phyloP scores from a whole-genome alignment of 768 basidiomycete genomes.

The Leccinum pellstonianum region DNA sequence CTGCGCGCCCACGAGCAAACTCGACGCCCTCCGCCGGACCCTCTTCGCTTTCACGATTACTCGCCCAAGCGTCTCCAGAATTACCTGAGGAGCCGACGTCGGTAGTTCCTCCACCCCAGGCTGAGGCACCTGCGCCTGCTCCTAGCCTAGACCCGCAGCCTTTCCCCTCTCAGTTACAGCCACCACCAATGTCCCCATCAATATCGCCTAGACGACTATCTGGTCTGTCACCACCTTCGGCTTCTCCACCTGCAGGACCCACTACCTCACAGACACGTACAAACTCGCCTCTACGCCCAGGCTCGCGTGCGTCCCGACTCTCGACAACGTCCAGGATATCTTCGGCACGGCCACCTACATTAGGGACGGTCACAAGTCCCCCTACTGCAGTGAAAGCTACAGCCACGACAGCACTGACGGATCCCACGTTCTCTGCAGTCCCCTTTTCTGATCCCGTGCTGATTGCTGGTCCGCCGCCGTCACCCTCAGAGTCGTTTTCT shows the following conservation, averaged over 20 bases:
- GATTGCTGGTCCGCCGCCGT: conserved; percentile 48
- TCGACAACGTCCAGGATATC: conserved; percentile 73
- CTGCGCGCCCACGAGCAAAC: conserved; percentile 58
- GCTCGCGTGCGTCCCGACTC: conserved; percentile 67
- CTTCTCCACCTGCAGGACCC: conserved; percentile 35
- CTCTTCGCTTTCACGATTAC: conserved; percentile 74
- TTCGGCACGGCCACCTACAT: conserved; percentile 55
- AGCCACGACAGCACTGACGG: conserved; percentile 67
- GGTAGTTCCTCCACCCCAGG: conserved; percentile 29
- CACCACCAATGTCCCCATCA: conserved; percentile 27
- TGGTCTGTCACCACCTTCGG: conserved; percentile 4
- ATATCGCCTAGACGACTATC: conserved; percentile 3
- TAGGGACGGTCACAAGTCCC: conserved; percentile 48
- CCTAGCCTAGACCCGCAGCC: conserved; percentile 2
- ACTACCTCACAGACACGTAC: conserved; percentile 29
- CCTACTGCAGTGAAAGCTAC: conserved; percentile 52
- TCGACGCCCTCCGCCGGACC: conserved; percentile 71
- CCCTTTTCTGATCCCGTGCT: conserved; percentile 34
- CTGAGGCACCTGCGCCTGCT: conserved; percentile 33
- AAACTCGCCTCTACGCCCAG: conserved; percentile 66
- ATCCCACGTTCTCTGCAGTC: conserved; percentile 47
- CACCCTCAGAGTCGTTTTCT: conserved; percentile 59
- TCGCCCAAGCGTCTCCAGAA: conserved; percentile 65
- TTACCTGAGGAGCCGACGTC: conserved; percentile 33
- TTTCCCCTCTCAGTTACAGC: conserved; percentile 33